phyloP scores from a whole-genome alignment of 176 grass and related monocot genomes.

The Phoenix dactylifera region DNA sequence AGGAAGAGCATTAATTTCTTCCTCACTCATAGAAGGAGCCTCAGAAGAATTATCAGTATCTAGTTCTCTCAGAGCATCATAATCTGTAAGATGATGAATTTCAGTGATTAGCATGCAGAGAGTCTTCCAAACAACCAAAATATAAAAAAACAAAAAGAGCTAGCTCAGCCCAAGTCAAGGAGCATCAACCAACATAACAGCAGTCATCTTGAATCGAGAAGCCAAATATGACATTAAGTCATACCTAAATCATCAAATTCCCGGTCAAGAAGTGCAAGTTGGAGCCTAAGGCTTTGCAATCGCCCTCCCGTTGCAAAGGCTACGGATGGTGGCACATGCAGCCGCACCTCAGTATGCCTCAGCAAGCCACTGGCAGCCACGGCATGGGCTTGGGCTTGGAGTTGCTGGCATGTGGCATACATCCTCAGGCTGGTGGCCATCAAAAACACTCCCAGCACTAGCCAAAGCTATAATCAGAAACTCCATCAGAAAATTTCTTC shows the following conservation, averaged over 20 bases:
- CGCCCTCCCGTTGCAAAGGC: slow-evolving; percentile 61
- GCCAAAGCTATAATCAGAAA: slow-evolving; percentile 37
- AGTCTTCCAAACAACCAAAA: too few species aligned
- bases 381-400: slow-evolving; percentile 67
- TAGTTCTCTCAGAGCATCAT: slow-evolving; percentile 80
- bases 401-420: slow-evolving; percentile 82
- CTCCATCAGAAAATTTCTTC: too few species aligned
- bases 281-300: slow-evolving; percentile 78
- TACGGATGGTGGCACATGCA: slow-evolving; percentile 78
- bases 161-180: too few species aligned
- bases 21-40: slow-evolving; percentile 82
- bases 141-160: too few species aligned
- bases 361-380: slow-evolving; percentile 56
- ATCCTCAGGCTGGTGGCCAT: slow-evolving; percentile 85
- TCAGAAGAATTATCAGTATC: slow-evolving; percentile 66
- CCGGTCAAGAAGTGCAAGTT: slow-evolving; percentile 86
- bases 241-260: slow-evolving; percentile 98
- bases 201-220: too few species aligned
- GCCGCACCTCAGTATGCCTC: slow-evolving; percentile 66
- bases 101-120: neutral
- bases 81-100: slow-evolving; percentile 48
- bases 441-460: slow-evolving; percentile 80
- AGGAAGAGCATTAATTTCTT: slow-evolving; percentile 94
- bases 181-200: too few species aligned
- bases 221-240: too few species aligned